phyloP scores from a whole-genome alignment of 306 rosid genomes.

The Oxytropis ochrocephala region DNA sequence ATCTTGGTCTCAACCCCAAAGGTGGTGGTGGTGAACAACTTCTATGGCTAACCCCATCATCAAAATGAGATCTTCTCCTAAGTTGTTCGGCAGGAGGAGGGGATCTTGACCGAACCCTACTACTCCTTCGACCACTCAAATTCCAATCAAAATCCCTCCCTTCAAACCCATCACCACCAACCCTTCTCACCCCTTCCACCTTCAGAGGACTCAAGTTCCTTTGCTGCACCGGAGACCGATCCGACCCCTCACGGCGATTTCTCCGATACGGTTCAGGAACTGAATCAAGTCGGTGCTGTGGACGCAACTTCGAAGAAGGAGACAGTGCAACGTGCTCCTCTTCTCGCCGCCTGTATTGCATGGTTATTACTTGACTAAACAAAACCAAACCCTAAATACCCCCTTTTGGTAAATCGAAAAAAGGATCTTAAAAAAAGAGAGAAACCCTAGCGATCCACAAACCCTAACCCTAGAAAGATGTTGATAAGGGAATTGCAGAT shows the following conservation, averaged over 20 bases:
- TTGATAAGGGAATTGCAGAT: conserved; percentile 5
- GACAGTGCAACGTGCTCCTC: conserved; percentile 40
- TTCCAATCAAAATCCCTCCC: conserved; percentile 54
- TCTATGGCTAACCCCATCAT: conserved; percentile 38
- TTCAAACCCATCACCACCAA: conserved; percentile 31
- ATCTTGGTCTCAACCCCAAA: conserved; percentile 36
- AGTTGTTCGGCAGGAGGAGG: conserved; percentile 46
- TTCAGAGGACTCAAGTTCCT: conserved; percentile 56
- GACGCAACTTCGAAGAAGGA: conserved; percentile 32
- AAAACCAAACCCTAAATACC: conserved; percentile 22
- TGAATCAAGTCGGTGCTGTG: conserved; percentile 30
- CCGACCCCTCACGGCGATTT: conserved; percentile 30
- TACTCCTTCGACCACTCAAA: conserved; percentile 41
- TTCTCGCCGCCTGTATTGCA: conserved; percentile 58
- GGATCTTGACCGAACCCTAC: conserved; percentile 37
- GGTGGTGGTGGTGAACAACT: conserved; percentile 39
- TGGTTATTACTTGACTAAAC: conserved; percentile 27
- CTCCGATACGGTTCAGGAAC: conserved; percentile 28
- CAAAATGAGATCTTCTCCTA: conserved; percentile 41
- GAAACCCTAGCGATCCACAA: conserved; percentile 11
- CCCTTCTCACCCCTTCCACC: conserved; percentile 38
- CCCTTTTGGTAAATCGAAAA: neutral
- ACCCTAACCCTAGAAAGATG: conserved; percentile 34
- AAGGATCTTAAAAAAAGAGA: neutral
- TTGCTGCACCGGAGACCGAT: conserved; percentile 27